A percentile compares a stretch with the other conserved stretches of the same genome.
These are phyloP conservation scores for Mytilinidion resinicola DNA, from an alignment of 495 filamentous ascomycete species.

Conservation along the genomic window DNA sequence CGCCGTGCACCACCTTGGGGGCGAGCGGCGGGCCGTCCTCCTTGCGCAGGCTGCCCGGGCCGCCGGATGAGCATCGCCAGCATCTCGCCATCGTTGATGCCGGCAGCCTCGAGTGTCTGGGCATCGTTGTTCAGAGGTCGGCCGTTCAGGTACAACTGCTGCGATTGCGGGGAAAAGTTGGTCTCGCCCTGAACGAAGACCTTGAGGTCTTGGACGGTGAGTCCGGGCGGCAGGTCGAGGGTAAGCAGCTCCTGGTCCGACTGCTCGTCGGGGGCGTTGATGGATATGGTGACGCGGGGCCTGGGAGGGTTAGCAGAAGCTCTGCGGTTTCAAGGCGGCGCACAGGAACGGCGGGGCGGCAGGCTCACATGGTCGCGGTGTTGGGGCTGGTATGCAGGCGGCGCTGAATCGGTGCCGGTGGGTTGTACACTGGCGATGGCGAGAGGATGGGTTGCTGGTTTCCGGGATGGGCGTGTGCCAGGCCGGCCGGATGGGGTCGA, in stretches of 20 bases:
- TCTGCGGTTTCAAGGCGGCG: slow-evolving; percentile 13
- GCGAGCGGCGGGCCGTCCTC: slow-evolving; percentile 27
- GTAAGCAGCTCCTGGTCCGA: slow-evolving; percentile 72
- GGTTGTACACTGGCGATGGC: slow-evolving; percentile 23
- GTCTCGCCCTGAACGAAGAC: slow-evolving; percentile 68
- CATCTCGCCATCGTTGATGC: slow-evolving; percentile 87
- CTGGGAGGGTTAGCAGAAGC: slow-evolving; percentile 29
- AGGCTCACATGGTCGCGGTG: slow-evolving; percentile 23
- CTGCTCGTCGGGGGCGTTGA: slow-evolving; percentile 61
- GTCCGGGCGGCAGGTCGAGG: slow-evolving; percentile 74
- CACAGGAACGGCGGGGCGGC: slow-evolving; percentile 21
- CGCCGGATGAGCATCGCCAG: slow-evolving; percentile 65
- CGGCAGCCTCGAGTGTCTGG: slow-evolving; percentile 73
- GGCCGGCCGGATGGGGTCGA: slow-evolving; percentile 4
- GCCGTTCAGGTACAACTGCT: slow-evolving; percentile 85
- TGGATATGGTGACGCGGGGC: slow-evolving; percentile 77
- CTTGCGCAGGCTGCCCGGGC: slow-evolving; percentile 22
- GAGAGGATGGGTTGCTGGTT: slow-evolving; percentile 12
- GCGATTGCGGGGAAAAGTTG: slow-evolving; percentile 49
- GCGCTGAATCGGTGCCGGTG: slow-evolving; percentile 23
- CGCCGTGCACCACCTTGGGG: slow-evolving; percentile 4
- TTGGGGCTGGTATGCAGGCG: slow-evolving; percentile 23
- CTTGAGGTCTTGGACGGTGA: slow-evolving; percentile 83
- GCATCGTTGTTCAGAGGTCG: slow-evolving; percentile 67
- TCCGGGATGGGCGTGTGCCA: slow-evolving; percentile 16